A percentile compares a stretch with the other conserved stretches of the same genome.
phyloP scores from a whole-genome alignment of 805 yeast genomes.

The Hanseniaspora taiwanica region DNA sequence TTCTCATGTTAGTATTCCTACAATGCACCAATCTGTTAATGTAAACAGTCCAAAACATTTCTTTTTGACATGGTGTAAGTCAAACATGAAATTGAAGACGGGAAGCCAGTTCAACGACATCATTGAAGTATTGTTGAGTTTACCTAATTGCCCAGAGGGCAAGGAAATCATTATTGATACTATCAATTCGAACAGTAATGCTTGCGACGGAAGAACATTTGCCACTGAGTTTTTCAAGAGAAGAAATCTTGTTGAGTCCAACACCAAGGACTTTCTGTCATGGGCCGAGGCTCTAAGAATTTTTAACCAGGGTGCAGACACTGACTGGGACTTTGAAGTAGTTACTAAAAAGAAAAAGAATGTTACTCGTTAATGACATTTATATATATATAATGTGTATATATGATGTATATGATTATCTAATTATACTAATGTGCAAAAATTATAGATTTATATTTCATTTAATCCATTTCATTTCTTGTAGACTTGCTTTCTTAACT shows the following conservation, averaged over 20 bases:
- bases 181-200: slow-evolving; percentile 72
- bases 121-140: slow-evolving; percentile 61
- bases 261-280: slow-evolving; percentile 34
- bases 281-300: slow-evolving; percentile 63
- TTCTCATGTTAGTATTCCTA: slow-evolving; percentile 19
- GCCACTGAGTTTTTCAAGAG: slow-evolving; percentile 80
- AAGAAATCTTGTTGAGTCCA: slow-evolving; percentile 56
- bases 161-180: slow-evolving; percentile 85
- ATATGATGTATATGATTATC: no score
- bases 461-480: no score
- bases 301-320: slow-evolving; percentile 28
- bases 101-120: slow-evolving; percentile 71
- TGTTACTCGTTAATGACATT: no score
- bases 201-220: slow-evolving; percentile 90
- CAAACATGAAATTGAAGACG: slow-evolving; percentile 52
- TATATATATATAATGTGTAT: no score
- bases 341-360: slow-evolving; percentile 40
- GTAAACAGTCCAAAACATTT: slow-evolving; percentile 41
- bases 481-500: slow-evolving; percentile 26
- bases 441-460: no score
- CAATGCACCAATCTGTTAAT: slow-evolving; percentile 12
- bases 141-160: slow-evolving; percentile 67
- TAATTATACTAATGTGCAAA: no score
- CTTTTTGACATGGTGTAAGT: slow-evolving; percentile 60
- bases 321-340: slow-evolving; percentile 54